Evolutionary conservation across 2,329 filamentous ascomycete genomes (phyloP), one percentile per base, ranked within the genome.

Genomic region (Scedosporium minutisporum): DNA sequence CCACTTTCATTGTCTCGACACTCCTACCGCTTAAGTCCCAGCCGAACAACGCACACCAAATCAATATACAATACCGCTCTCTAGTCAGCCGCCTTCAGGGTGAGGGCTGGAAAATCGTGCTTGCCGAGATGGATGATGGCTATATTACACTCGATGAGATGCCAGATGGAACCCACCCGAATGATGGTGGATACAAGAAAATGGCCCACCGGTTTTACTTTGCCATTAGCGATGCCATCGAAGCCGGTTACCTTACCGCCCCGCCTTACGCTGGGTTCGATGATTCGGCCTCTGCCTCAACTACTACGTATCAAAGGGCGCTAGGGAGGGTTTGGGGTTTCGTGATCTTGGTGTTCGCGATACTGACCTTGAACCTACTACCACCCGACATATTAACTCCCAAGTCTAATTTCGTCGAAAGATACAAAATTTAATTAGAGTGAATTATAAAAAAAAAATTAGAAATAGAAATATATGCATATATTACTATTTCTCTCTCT

Each of bases 121-220:
- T 58, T 16, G 61, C 61, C 10, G 55, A 62, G 21, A 62, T 62
- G 61, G 53, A 23, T 33, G 21, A 57, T 16, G n/a, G 14, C 27
- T 42, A 41, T 18, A 72, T 2, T 73, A 71, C 5, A 64, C 67
- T 14, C 23, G 66, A 57, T 5, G 75, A 78, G 53, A 66, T 78
- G 57, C 69, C 67, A 0, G 77, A 79, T 63, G 70, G 67, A 9
- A 77, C 72, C 1, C 77, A 78, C 61, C 77, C 76, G 0, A 68
- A 70, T 21, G 73, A 76, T 38, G 66, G 14, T 0, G 77, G 76
- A 3, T 78, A 78, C 64, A 64, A 67, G 53, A 76, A 77, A 69
- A 78, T 79, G 76, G 76, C 76, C 38, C 67, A 68, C 21, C 64
- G 75, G 6, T 78, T 74, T 74, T 70, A 70, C 61, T 62, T 57